These are phyloP conservation scores for Globisporangium iwayamae DNA, from an alignment of 352 stramenopile genomes.

Conservation along the genomic window DNA sequence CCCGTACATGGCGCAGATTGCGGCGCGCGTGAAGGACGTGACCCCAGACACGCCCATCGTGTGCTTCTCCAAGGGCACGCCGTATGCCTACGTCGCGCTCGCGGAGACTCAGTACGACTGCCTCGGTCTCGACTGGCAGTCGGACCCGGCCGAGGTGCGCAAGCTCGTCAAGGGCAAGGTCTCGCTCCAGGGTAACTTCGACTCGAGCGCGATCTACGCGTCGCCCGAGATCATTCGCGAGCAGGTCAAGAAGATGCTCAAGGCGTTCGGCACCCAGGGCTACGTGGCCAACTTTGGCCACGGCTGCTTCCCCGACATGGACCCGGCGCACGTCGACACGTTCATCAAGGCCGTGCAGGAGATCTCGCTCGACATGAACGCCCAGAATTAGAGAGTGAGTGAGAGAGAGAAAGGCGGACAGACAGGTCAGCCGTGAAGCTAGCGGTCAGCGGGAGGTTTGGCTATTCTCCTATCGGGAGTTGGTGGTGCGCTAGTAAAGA, in stretches of 20 bases:
- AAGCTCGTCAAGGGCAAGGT: constrained; percentile 69
- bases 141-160: constrained; percentile 87
- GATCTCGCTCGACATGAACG: constrained; percentile 87
- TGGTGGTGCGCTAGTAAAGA: no score
- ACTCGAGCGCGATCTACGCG: constrained; percentile 87
- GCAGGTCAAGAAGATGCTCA: constrained; percentile 92
- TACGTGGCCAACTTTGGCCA: constrained; percentile 98
- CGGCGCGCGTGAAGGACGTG: constrained; percentile 70
- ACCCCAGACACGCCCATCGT: constrained; percentile 64
- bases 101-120: constrained; percentile 92
- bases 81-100: constrained; percentile 73
- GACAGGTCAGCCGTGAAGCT: background rate
- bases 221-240: constrained; percentile 82
- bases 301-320: constrained; percentile 96
- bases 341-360: constrained; percentile 97
- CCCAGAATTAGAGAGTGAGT: constrained; percentile 25
- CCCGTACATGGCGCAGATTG: constrained; percentile 87
- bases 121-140: constrained; percentile 92
- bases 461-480: no score
- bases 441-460: background rate
- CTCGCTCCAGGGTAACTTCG: constrained; percentile 92
- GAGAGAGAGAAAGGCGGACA: background rate
- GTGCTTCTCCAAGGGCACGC: constrained; percentile 85
- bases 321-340: constrained; percentile 89
- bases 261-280: constrained; percentile 91